Evolutionary conservation across 768 basidiomycete genomes (phyloP).

Genomic region (Cyathus striatus): DNA sequence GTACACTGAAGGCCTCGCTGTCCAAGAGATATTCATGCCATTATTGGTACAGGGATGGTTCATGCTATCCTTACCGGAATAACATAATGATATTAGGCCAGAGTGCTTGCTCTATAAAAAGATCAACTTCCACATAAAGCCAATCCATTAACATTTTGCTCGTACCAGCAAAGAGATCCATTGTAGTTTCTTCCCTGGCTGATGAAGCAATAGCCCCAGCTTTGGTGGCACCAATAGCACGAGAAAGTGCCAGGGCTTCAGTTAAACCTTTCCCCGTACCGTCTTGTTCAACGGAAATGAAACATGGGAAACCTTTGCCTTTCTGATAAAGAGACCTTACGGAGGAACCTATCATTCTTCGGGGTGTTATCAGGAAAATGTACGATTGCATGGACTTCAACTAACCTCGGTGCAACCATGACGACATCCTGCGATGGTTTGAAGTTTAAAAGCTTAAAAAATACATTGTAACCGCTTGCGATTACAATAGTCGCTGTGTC

Average conservation of each 20-base stretch:
- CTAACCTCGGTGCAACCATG: conserved; percentile 61
- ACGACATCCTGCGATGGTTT: conserved; percentile 50
- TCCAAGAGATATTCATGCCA: not conserved
- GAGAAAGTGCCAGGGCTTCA: conserved; percentile 47
- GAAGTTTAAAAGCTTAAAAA: conserved; percentile 54
- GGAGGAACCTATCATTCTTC: conserved; percentile 63
- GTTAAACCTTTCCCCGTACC: conserved; percentile 43
- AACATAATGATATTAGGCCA: conserved; percentile 67
- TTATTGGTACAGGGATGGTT: not conserved
- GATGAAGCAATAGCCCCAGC: conserved; percentile 61
- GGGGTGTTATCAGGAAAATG: conserved; percentile 1
- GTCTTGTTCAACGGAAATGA: conserved; percentile 61
- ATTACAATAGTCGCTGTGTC: conserved; percentile 44
- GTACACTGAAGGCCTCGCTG: conserved; percentile 57
- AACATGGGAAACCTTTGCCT: conserved; percentile 59
- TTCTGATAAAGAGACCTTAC: conserved; percentile 58
- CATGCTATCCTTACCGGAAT: conserved; percentile 35
- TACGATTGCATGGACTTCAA: not conserved
- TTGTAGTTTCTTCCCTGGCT: conserved; percentile 56
- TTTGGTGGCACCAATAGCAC: conserved; percentile 57
- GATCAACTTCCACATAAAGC: not conserved
- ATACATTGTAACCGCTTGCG: conserved; percentile 64
- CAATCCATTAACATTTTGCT: not conserved
- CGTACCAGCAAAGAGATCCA: conserved; percentile 55
- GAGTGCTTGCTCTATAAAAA: conserved; percentile 44